phyloP scores from a whole-genome alignment of 805 yeast species.

The Helenozyma baotianmanensis region DNA sequence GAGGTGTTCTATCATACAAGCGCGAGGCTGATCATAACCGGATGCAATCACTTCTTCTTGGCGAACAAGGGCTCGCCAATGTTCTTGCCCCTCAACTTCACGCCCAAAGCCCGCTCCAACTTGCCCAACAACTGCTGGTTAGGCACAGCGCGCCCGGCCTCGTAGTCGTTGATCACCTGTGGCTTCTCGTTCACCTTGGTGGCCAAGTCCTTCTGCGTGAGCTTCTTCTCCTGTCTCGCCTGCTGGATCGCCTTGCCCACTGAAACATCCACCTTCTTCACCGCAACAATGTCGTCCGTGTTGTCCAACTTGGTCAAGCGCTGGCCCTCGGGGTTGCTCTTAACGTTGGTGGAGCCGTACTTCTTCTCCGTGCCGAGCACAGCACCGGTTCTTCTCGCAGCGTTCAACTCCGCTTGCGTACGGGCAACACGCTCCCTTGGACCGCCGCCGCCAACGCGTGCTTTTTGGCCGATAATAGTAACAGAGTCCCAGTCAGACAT shows the following conservation, averaged over 20 bases:
- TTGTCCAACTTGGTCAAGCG: slow-evolving; percentile 90
- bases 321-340: slow-evolving; percentile 85
- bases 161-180: slow-evolving; percentile 90
- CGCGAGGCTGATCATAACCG: too few species aligned
- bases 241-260: slow-evolving; percentile 86
- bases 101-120: slow-evolving; percentile 89
- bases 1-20: too few species aligned
- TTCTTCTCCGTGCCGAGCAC: slow-evolving; percentile 92
- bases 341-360: slow-evolving; percentile 59
- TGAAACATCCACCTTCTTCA: slow-evolving; percentile 74
- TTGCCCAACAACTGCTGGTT: slow-evolving; percentile 92
- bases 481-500: slow-evolving; percentile 87
- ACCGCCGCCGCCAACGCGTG: slow-evolving; percentile 83
- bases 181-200: slow-evolving; percentile 95
- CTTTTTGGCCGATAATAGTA: slow-evolving; percentile 84
- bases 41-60: slow-evolving; percentile 45
- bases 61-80: slow-evolving; percentile 82
- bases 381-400: slow-evolving; percentile 88
- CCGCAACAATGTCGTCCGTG: slow-evolving; percentile 88
- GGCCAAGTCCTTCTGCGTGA: slow-evolving; percentile 96
- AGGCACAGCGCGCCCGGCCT: slow-evolving; percentile 94
- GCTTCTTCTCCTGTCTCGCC: slow-evolving; percentile 81
- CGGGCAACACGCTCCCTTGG: slow-evolving; percentile 84
- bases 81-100: slow-evolving; percentile 92
- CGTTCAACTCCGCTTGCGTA: slow-evolving; percentile 73